Evolutionary conservation across 768 basidiomycete genomes (phyloP), one percentile per base, ranked within the genome.

Genomic region (Phlebiopsis gigantea): DNA sequence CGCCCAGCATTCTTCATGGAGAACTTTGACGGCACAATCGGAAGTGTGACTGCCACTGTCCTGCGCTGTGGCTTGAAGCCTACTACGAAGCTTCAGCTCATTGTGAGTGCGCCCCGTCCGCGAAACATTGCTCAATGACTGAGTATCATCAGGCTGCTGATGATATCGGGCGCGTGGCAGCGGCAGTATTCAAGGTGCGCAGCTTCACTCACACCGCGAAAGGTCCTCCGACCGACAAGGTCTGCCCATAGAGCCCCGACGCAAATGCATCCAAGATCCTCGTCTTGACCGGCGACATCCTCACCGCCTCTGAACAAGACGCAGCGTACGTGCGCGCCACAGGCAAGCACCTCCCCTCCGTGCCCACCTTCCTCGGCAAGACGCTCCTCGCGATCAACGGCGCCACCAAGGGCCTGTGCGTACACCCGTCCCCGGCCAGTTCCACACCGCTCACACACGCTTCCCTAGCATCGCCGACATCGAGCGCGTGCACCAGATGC

Each of bases 1-100:
- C 74, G 75, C 5, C 75, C 75, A 2, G 71, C 65, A 8, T 74
- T 77, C 55, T 77, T 77, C 60, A 73, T 77, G 74, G 76, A 77
- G 49, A 76, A 77, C 51, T 76, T 72, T 41, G 69, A 74, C 8
- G 70, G 73, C 4, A 65, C 63, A 2, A 68, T 76, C 19, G 76
- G 76, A 4, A 61, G 67, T 2, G 63, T 77, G 26, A 69, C 75
- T 0, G 65, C 64, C 2, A 67, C 66, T 29, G 71, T 74, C 1
- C 48, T 76, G 6, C 69, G 63, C 25, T 59, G 50, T 22, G 75
- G 74, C 2, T 59, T 76, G 22, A 67, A 72, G 49, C 64, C 66
- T 2, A 60, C 61, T 10, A 72, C 74, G 1, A 69, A 69, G 22
- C 30, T 73, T 1, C 69, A 69, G 42, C 53, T 75, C 17, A 64